phyloP scores from a whole-genome alignment of 202 grass and related monocot species.

The Bolboschoenoplectus hybrid region DNA sequence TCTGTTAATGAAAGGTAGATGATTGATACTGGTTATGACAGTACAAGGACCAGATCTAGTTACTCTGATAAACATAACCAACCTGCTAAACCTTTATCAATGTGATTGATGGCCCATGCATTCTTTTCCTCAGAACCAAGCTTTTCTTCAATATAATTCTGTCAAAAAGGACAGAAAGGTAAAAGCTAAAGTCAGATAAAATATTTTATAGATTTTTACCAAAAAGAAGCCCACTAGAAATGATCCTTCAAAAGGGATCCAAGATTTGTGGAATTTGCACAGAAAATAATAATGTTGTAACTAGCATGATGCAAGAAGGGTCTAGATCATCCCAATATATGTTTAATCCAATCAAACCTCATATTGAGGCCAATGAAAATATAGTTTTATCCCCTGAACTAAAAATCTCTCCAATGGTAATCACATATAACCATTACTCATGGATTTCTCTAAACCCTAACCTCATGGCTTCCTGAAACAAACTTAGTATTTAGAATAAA shows the following conservation, averaged over 20 bases:
- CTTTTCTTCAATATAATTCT: slow-evolving; percentile 82
- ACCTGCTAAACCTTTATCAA: slow-evolving; percentile 84
- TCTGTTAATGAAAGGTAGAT: neutral
- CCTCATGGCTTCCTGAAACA: slow-evolving; percentile 1
- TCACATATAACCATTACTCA: neutral
- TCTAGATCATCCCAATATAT: slow-evolving; percentile 9
- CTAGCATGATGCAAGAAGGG: slow-evolving; percentile 24
- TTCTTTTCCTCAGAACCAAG: slow-evolving; percentile 60
- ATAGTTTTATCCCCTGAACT: neutral
- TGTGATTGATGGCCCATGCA: slow-evolving; percentile 57
- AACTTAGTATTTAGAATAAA: neutral
- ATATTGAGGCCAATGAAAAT: neutral
- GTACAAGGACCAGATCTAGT: slow-evolving; percentile 29
- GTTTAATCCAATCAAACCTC: neutral
- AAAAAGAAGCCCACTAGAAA: neutral
- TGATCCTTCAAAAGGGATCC: slow-evolving; percentile 20
- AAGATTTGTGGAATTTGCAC: slow-evolving; percentile 30
- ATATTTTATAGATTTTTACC: neutral
- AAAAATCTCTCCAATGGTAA: neutral
- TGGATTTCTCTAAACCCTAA: neutral
- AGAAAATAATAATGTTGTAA: slow-evolving; percentile 17
- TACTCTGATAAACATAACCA: slow-evolving; percentile 36
- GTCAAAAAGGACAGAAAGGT: slow-evolving; percentile 34
- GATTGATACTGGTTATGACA: slow-evolving; percentile 11
- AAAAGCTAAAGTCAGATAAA: slow-evolving; percentile 22